Evolutionary conservation across 106 monocot species (phyloP), one percentile per base, ranked within the genome.

Genomic region (Allium cepa): DNA sequence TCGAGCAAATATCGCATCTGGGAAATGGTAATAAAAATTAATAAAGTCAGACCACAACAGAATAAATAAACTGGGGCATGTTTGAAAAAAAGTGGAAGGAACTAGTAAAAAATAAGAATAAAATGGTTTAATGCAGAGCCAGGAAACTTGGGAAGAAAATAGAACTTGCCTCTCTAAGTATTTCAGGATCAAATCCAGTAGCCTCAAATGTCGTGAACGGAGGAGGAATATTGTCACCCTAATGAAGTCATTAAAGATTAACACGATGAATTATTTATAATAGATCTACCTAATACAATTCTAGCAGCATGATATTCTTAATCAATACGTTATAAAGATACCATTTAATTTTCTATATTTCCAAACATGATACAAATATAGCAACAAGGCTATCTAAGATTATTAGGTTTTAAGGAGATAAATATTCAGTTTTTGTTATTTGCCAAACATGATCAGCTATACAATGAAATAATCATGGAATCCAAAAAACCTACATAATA

Each of bases 151-250:
- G 36, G 36, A 36, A 36, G 3, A 55, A 55, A 15, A 55, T 15
- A 55, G 11, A 15, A 15, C 15, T 64, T 87, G 79, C 87, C 87
- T 87, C 87, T 72, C 72, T 71, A 14, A 87, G 74, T 64, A 87
- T 83, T 66, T 87, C 87, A 56, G 83, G 77, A 52, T 82, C 79
- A 65, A 87, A 87, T 49, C 77, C 87, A 45, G 86, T 80, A 3
- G 80, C 52, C 59, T 78, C 83, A 68, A 88, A 88, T 16, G 83
- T 78, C 78, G 76, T 88, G 67, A 88, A 84, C 48, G 87, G 87
- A 57, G 80, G 50, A 56, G 87, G 87, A 17, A 83, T 78, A 81
- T 79, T 69, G n/a, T 80, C 80, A 22, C 83, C 87, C 83, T 88
- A 65, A 57, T 11, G 50, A 74, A 59, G 53, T 49, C 59, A 28